Conservation (phyloP, 140 eudicot species). For the Stevia rebaudiana region DNA sequence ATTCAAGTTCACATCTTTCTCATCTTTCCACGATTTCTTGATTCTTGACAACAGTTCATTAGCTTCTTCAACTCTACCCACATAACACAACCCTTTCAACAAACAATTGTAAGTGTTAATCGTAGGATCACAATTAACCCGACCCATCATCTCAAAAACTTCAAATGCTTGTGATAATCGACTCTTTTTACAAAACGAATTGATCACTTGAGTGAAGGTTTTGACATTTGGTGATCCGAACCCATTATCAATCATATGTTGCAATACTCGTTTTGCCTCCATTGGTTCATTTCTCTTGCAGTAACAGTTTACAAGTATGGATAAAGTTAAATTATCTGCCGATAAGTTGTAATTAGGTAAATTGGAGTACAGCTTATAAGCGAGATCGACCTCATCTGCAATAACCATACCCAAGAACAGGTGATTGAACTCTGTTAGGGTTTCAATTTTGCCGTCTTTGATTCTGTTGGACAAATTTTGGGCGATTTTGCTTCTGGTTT, state of each 20-base stretch:
- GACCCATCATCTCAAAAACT: slow-evolving; percentile 56
- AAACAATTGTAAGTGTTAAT: slow-evolving; percentile 65
- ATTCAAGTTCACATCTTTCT: slow-evolving; percentile 1
- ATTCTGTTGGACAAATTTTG: slow-evolving; percentile 29
- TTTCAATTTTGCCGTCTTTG: slow-evolving; percentile 25
- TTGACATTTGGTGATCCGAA: slow-evolving; percentile 47
- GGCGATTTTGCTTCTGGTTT: slow-evolving; percentile 15
- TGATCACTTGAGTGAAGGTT: slow-evolving; percentile 55
- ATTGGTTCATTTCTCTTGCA: slow-evolving; percentile 58
- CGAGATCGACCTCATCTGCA: slow-evolving; percentile 41
- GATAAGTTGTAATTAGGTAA: slow-evolving; percentile 31
- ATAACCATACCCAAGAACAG: slow-evolving; percentile 34
- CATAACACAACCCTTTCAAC: slow-evolving; percentile 81
- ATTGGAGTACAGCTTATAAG: slow-evolving; percentile 37
- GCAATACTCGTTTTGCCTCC: slow-evolving; percentile 44
- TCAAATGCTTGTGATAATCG: slow-evolving; percentile 43
- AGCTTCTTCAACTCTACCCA: slow-evolving; percentile 84
- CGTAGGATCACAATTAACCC: slow-evolving; percentile 51
- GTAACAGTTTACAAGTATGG: slow-evolving; percentile 43
- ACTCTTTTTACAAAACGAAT: slow-evolving; percentile 59
- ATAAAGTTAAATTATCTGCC: slow-evolving; percentile 40
- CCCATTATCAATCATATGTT: slow-evolving; percentile 40
- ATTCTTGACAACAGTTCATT: slow-evolving; percentile 35
- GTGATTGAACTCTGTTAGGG: slow-evolving; percentile 41
- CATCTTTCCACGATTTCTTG: slow-evolving; percentile 36